Base-by-base conservation (phyloP, 129 eudicot species). In the Deinandra increscens region DNA sequence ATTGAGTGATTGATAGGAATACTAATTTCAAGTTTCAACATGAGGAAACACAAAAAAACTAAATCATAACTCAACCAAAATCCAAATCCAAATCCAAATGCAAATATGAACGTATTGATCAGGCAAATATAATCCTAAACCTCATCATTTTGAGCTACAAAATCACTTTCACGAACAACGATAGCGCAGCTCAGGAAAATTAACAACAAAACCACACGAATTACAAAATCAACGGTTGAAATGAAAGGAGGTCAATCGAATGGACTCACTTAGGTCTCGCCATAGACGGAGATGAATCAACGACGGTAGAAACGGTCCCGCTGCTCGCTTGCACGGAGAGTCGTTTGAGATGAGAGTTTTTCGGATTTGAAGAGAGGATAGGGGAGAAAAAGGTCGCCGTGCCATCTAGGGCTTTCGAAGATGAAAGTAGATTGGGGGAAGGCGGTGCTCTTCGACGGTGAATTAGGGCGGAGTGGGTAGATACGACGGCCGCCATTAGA, bases 401-500 rank as follows among this genome's bases (percentile, higher is more conserved):
- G 67, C 53, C 58, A 53, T 59, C 68, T 23, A 75, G 48, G 62
- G 75, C 41, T 7, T 51, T 73, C 9, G 75, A 37, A 48, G 78
- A 59, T 4, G 60, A 44, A 5, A 39, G 75, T 39, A 33, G 14
- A 67, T 64, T 64, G n/a, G 72, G 42, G 9, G 68, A 31, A 14
- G 71, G 18, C 11, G 56, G 49, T 22, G 67, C 10, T 29, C 7
- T 67, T 13, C 64, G 78, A 55, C 51, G 15, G 43, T 51, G 78
- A 36, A 73, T 48, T 73, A 49, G 48, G 55, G 80, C 64, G 65
- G 80, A 64, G 70, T 49, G 50, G 17, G 82, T 76, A 41, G 88
- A 37, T 14, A 77, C 75, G 13, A 80, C 70, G 13, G 85, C 80
- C 78, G 87, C 84, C 87, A 83, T 83, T 20, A 23, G 37, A 55